These are phyloP conservation scores for Cladochytrium tenue DNA, from an alignment of 371 early-diverging fungal species.

Conservation along the genomic window DNA sequence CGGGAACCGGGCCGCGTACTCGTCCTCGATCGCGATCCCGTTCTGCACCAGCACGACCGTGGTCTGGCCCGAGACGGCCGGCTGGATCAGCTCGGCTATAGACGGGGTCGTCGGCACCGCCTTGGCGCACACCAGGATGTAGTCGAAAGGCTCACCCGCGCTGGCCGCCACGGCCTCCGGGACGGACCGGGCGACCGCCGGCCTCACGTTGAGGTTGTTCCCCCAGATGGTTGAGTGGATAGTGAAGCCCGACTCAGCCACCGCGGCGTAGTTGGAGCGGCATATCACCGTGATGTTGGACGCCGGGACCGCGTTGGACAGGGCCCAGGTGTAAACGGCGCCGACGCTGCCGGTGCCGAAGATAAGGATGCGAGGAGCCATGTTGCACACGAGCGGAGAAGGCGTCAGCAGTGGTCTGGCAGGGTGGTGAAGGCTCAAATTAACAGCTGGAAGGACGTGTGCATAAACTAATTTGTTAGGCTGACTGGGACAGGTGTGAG, in stretches of 20 bases:
- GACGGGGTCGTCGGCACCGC: slow-evolving; percentile 67
- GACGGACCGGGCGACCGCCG: slow-evolving; percentile 46
- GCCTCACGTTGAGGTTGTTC: slow-evolving; percentile 34
- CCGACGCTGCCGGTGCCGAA: too few relatives aligned
- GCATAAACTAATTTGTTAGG: too few relatives aligned
- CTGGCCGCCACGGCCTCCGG: slow-evolving; percentile 52
- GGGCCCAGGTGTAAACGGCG: too few relatives aligned
- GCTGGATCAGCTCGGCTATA: slow-evolving; percentile 49
- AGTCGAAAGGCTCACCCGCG: slow-evolving; percentile 57
- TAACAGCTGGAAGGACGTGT: too few relatives aligned
- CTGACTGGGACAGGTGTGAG: too few relatives aligned
- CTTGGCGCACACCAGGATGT: slow-evolving; percentile 74
- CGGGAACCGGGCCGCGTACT: slow-evolving; percentile 61
- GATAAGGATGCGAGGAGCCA: too few relatives aligned
- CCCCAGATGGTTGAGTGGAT: not conserved
- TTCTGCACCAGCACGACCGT: slow-evolving; percentile 82
- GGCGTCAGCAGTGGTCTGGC: too few relatives aligned
- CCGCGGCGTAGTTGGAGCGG: slow-evolving; percentile 75
- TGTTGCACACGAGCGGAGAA: too few relatives aligned
- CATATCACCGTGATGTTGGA: slow-evolving; percentile 81
- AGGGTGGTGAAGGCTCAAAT: too few relatives aligned
- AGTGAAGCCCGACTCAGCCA: slow-evolving; percentile 61
- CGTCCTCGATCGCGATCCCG: slow-evolving; percentile 80
- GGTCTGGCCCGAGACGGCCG: slow-evolving; percentile 40
- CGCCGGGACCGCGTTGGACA: too few relatives aligned